These are phyloP conservation scores for Syzygium aromaticum DNA, from an alignment of 345 rosid genomes.

Conservation along the genomic window DNA sequence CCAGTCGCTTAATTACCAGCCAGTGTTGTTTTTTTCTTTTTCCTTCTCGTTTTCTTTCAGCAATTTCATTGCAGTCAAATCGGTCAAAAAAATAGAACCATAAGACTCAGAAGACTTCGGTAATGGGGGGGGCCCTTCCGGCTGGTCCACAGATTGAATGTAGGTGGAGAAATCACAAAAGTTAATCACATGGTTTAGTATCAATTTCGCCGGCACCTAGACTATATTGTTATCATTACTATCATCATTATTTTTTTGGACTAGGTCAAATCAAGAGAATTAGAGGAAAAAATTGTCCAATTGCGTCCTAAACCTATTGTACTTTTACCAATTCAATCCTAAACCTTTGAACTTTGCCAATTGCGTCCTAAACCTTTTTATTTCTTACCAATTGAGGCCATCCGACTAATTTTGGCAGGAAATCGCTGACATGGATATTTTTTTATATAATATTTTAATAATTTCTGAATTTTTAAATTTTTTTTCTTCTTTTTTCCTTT, in stretches of 20 bases:
- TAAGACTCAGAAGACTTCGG: not conserved
- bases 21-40: not conserved
- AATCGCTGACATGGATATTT: too few species aligned
- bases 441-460: too few species aligned
- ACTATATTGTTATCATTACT: not conserved
- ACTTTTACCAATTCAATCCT: too few species aligned
- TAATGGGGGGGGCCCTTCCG: not conserved
- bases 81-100: not conserved
- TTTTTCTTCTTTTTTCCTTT: too few species aligned
- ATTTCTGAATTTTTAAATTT: too few species aligned
- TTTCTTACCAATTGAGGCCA: too few species aligned
- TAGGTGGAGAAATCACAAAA: not conserved
- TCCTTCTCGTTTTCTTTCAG: not conserved
- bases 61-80: not conserved
- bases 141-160: not conserved
- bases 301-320: too few species aligned
- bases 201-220: not conserved
- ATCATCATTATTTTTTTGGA: not conserved
- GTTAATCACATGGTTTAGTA: not conserved
- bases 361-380: too few species aligned
- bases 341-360: too few species aligned
- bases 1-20: not conserved
- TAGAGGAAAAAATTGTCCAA: not conserved
- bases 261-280: not conserved
- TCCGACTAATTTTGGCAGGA: too few species aligned